Conservation (phyloP, 805 yeast genomes). For the Saturnispora zaruensis region DNA sequence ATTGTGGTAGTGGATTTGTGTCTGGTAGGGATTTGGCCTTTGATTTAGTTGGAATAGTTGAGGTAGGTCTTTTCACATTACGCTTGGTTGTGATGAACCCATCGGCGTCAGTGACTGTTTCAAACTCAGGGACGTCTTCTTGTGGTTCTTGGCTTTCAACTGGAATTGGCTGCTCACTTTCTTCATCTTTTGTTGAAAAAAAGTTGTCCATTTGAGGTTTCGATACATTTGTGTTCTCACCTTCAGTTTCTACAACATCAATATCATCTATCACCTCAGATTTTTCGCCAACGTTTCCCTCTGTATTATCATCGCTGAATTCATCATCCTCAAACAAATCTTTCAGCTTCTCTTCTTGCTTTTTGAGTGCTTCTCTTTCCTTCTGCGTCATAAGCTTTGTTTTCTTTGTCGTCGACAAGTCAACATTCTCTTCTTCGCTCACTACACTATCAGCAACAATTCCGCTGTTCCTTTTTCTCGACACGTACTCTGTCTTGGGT, state of each 20-base stretch:
- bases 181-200: not conserved
- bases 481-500: constrained; percentile 8
- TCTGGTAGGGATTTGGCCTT: constrained; percentile 3
- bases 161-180: not conserved
- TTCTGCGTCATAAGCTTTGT: constrained; percentile 14
- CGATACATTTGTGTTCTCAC: not conserved
- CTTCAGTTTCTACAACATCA: constrained; percentile 10
- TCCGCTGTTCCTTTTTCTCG: constrained; percentile 12
- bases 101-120: constrained; percentile 25
- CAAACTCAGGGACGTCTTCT: constrained; percentile 13
- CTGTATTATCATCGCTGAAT: constrained; percentile 10
- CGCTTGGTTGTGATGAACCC: constrained; percentile 24
- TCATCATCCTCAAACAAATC: constrained; percentile 18
- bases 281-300: constrained; percentile 4
- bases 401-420: constrained; percentile 12
- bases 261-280: constrained; percentile 5
- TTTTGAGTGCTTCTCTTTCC: constrained; percentile 3
- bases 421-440: constrained; percentile 7
- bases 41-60: not conserved
- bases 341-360: constrained; percentile 12
- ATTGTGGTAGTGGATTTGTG: constrained; percentile 6
- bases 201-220: not conserved
- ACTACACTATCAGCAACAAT: constrained; percentile 1
- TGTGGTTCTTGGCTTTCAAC: not conserved
- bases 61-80: not conserved